Evolutionary conservation across 106 monocot species (phyloP).

Genomic region (Dendrobium nobile): DNA sequence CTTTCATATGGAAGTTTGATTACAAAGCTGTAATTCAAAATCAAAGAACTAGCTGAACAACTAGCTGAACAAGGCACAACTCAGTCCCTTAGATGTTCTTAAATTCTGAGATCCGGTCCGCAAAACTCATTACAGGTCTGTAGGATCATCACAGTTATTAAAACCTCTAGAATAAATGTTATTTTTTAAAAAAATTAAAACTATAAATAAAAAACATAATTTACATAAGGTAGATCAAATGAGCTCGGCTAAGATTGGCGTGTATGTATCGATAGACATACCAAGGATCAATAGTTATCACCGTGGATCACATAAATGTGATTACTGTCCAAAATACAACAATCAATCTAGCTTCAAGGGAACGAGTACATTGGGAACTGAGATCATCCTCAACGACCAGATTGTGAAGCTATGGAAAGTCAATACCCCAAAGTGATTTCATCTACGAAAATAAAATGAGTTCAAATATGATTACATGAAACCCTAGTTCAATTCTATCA

Average conservation of each 20-base stretch:
- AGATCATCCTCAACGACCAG: too few relatives aligned
- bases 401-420: too few relatives aligned
- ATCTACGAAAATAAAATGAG: too few relatives aligned
- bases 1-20: too few relatives aligned
- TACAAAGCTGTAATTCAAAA: too few relatives aligned
- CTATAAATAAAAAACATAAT: too few relatives aligned
- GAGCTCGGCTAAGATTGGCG: background rate
- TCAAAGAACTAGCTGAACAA: background rate
- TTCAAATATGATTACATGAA: too few relatives aligned
- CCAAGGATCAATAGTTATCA: background rate
- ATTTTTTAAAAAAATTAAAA: background rate
- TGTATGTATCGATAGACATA: background rate
- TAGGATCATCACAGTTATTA: slow-evolving; percentile 28
- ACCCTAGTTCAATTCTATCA: too few relatives aligned
- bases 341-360: slow-evolving; percentile 60
- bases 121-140: slow-evolving; percentile 78
- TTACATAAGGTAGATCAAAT: too few relatives aligned
- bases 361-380: slow-evolving; percentile 60
- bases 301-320: background rate
- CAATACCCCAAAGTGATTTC: too few relatives aligned
- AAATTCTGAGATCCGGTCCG: slow-evolving; percentile 57
- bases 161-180: background rate
- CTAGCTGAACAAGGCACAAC: slow-evolving; percentile 8
- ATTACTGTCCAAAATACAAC: slow-evolving; percentile 25
- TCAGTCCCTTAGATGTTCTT: slow-evolving; percentile 82